Percentiles rank a stretch among this genome's conserved stretches.
Conservation (phyloP, 2,329 filamentous ascomycete genomes). For the Rugonectria rugulosa region DNA sequence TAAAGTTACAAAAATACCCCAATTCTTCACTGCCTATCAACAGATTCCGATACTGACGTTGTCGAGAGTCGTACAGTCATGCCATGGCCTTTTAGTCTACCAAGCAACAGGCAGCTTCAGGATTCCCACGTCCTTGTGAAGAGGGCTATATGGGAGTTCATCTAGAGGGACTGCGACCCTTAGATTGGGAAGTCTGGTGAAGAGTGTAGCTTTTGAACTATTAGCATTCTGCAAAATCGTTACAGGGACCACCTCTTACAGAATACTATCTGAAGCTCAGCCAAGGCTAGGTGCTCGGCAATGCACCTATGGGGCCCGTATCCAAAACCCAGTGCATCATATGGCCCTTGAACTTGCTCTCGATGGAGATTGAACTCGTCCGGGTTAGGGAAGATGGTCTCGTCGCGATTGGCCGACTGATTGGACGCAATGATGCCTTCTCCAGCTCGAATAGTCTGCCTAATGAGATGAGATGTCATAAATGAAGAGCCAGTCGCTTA, state of each 20-base stretch:
- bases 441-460: conserved; percentile 48
- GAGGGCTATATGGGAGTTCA: conserved; percentile 49
- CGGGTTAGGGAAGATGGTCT: conserved; percentile 50
- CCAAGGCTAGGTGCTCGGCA: conserved; percentile 52
- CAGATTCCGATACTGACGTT: neutral
- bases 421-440: conserved; percentile 58
- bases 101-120: conserved; percentile 47
- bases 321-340: conserved; percentile 53
- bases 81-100: conserved; percentile 24
- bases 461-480: neutral
- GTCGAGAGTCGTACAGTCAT: neutral
- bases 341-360: conserved; percentile 24
- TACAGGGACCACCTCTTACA: conserved; percentile 40
- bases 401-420: conserved; percentile 56
- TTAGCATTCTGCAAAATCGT: neutral
- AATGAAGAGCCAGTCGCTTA: conserved; percentile 2
- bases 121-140: conserved; percentile 51
- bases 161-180: conserved; percentile 49
- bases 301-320: conserved; percentile 56
- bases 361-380: conserved; percentile 55
- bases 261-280: conserved; percentile 54
- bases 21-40: too few species aligned
- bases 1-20: too few species aligned
- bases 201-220: conserved; percentile 44
- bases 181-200: conserved; percentile 48